Evolutionary conservation across 129 eudicot species (phyloP), one percentile per base, ranked within the genome.

Genomic region (Flaveria bidentis): DNA sequence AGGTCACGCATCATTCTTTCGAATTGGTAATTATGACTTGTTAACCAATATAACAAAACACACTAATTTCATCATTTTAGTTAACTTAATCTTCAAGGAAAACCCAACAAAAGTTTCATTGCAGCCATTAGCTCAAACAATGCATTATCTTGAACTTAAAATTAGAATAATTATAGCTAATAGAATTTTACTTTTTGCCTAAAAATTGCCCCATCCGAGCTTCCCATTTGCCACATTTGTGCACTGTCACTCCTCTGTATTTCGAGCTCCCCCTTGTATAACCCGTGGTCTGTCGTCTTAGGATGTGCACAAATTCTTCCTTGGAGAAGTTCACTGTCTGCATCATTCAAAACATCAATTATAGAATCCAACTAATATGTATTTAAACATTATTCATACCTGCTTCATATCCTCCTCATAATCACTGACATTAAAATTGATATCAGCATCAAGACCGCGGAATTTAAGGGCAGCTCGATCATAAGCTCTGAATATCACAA

Each of bases 221-320:
- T 80, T 91, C 97, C 97, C 97, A 91, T 86, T 84, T 60, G 70
- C 97, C 97, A 79, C 92, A 91, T 76, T 91, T 91, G 72, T 88
- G 94, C 41, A 86, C 53, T 1, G 97, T 91, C 16, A 88, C 97
- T 16, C 97, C 97, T 79, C 91, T 78, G 74, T 86, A 91, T 58
- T 88, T 91, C 2, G 97, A 88, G 75, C 88, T 82, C 47, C 97
- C 97, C 49, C 93, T 81, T 15, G 97, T 79, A 39, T 88, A 88
- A 2, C 94, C 97, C 2, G 88, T 85, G 81, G 95, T 88, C 61
- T 88, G 97, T 33, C 97, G 81, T 12, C 97, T 80, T 30, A 91
- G 86, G 22, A 86, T 81, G 41, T 91, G 97, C 81, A 91, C 93
- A 71, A 91, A 88, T 81, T 91, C 97, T 79, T 91, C 97, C 72